Conservation (phyloP, 202 grass and related monocot species). For the Schoenoplectus tabernaemontani region DNA sequence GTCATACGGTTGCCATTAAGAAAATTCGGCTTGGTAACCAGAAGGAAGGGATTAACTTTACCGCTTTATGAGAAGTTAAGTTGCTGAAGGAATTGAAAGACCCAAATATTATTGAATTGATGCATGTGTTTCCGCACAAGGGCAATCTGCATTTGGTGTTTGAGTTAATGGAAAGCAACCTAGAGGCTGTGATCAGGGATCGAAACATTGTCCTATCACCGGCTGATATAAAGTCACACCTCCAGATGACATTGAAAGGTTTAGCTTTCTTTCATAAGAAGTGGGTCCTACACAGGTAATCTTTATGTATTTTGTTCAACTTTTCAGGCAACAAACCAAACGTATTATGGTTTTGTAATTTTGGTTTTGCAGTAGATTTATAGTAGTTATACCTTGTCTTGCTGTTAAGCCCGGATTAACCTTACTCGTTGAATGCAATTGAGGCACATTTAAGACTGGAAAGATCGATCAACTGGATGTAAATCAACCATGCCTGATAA, state of each 20-base stretch:
- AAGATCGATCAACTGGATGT: background rate
- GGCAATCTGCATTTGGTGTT: slow-evolving; percentile 91
- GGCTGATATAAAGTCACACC: slow-evolving; percentile 83
- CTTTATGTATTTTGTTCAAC: slow-evolving; percentile 16
- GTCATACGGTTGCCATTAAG: slow-evolving; percentile 80
- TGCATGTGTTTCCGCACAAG: slow-evolving; percentile 90
- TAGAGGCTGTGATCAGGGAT: slow-evolving; percentile 94
- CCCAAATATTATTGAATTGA: slow-evolving; percentile 92
- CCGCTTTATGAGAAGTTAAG: slow-evolving; percentile 95
- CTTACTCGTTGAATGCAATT: background rate
- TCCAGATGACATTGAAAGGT: slow-evolving; percentile 97
- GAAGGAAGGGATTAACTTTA: slow-evolving; percentile 97
- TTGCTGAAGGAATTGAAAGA: slow-evolving; percentile 90
- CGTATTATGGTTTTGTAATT: background rate
- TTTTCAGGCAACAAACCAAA: background rate
- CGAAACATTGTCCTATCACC: slow-evolving; percentile 80
- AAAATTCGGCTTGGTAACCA: slow-evolving; percentile 78
- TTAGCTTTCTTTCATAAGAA: slow-evolving; percentile 86
- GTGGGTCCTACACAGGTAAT: slow-evolving; percentile 94
- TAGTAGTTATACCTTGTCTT: background rate
- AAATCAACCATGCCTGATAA: background rate
- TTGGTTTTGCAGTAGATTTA: background rate
- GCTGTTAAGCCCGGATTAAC: background rate
- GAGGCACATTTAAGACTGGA: background rate
- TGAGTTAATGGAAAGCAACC: slow-evolving; percentile 93